Evolutionary conservation across 208 protist species (phyloP).

Genomic region (Strigomonas culicis): DNA sequence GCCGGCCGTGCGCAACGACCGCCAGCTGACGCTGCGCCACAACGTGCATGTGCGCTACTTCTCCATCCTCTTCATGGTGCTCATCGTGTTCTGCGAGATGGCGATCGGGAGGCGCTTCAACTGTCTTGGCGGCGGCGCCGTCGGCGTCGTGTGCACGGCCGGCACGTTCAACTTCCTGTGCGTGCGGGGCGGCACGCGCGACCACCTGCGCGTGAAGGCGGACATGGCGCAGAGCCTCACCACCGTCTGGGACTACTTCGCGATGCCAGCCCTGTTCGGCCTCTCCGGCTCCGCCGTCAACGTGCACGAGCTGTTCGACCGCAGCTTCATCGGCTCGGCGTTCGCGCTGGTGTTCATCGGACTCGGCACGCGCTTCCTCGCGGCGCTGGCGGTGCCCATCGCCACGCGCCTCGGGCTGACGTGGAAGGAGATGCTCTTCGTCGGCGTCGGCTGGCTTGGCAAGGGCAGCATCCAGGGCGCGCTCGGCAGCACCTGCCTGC

Average conservation of each 20-base stretch:
- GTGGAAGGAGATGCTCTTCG: slow-evolving; percentile 46
- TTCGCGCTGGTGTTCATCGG: slow-evolving; percentile 43
- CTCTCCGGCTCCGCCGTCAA: slow-evolving; percentile 38
- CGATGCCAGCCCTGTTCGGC: slow-evolving; percentile 56
- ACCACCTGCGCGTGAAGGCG: slow-evolving; percentile 30
- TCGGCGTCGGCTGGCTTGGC: slow-evolving; percentile 46
- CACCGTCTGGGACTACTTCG: slow-evolving; percentile 49
- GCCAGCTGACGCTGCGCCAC: slow-evolving; percentile 38
- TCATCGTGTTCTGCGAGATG: slow-evolving; percentile 26
- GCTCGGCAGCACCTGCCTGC: slow-evolving; percentile 25
- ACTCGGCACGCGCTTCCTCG: slow-evolving; percentile 33
- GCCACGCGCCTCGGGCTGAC: slow-evolving; percentile 31
- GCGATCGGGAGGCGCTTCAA: slow-evolving; percentile 27
- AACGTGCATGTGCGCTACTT: slow-evolving; percentile 41
- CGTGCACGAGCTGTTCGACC: slow-evolving; percentile 38
- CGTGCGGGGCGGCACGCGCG: slow-evolving; percentile 25
- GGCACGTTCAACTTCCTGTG: slow-evolving; percentile 50
- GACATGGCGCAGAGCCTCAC: slow-evolving; percentile 43
- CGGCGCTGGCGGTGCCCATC: slow-evolving; percentile 27
- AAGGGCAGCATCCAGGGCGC: slow-evolving; percentile 53
- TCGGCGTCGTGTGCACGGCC: slow-evolving; percentile 30
- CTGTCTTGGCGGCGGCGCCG: slow-evolving; percentile 31
- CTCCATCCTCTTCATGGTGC: slow-evolving; percentile 37
- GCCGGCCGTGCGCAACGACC: slow-evolving; percentile 20
- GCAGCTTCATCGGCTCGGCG: slow-evolving; percentile 29